These are phyloP conservation scores for Teunomyces tritomae DNA, from an alignment of 805 yeast species.

Conservation along the genomic window DNA sequence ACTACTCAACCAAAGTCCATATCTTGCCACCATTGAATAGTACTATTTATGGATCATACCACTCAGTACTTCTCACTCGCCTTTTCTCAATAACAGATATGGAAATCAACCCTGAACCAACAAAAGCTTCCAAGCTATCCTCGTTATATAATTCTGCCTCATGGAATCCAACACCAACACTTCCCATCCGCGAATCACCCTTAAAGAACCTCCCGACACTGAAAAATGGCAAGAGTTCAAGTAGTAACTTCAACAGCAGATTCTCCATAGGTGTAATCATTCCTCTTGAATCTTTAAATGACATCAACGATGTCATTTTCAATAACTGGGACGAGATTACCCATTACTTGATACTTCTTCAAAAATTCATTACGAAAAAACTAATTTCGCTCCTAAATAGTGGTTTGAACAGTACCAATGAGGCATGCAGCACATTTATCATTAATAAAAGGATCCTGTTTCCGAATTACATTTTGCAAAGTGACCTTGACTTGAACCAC, in stretches of 20 bases:
- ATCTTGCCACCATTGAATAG: conserved; percentile 41
- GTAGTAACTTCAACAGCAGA: conserved; percentile 28
- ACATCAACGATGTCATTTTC: conserved; percentile 40
- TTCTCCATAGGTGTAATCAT: conserved; percentile 49
- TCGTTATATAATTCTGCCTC: not conserved
- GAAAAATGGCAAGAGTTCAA: conserved; percentile 1
- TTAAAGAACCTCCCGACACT: conserved; percentile 9
- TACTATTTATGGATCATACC: conserved; percentile 27
- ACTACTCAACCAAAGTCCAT: conserved; percentile 47
- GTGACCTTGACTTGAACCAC: conserved; percentile 42
- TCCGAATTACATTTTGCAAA: conserved; percentile 37
- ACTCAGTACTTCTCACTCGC: conserved; percentile 44
- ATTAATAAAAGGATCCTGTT: conserved; percentile 36
- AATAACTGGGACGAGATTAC: conserved; percentile 51
- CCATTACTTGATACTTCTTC: conserved; percentile 37
- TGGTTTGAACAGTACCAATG: conserved; percentile 8
- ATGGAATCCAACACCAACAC: conserved; percentile 46
- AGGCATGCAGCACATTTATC: conserved; percentile 15
- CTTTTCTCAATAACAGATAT: conserved; percentile 39
- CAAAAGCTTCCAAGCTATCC: not conserved
- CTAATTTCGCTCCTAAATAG: conserved; percentile 25
- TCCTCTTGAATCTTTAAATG: conserved; percentile 37
- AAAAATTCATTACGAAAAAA: conserved; percentile 38
- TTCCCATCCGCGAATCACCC: conserved; percentile 22
- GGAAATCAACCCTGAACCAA: conserved; percentile 2